Evolutionary conservation across 805 yeast genomes (phyloP), one percentile per base, ranked within the genome.

Genomic region (Yueomyces sinensis): DNA sequence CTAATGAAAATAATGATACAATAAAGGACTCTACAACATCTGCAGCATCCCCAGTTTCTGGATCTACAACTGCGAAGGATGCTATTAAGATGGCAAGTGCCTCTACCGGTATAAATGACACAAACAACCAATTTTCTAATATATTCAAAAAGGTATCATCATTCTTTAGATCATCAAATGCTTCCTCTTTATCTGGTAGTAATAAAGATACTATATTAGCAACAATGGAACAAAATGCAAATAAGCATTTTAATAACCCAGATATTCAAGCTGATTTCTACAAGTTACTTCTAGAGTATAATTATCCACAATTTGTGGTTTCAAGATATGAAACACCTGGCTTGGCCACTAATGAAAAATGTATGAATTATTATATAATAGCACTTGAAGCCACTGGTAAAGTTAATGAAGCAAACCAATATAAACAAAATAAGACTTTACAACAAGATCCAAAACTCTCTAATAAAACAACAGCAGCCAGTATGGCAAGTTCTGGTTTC

Each of bases 251-350:
- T 31, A 58, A 65, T 32, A 79, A 82, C 55, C 70, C 96, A 1
- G 60, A 53, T 4, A 64, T 72, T 5, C 99, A 91, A 60, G 87
- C 93, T 2, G 77, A 73, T 37, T 89, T 91, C 49, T 91, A 91
- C 62, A 70, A 71, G 41, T 66, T 74, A 13, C 63, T 91, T 32
- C 57, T 91, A 42, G 72, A 72, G 38, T 70, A 89, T 36, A 82
- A 82, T 59, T 91, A 84, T 53, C 97, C 98, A n/a, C 94, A 86
- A 48, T 78, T 89, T 36, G 95, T 91, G 5, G 84, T 89, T n/a
- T 79, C 91, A 37, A 71, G 99, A 39, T 93, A 72, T 54, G 97
- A 93, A 56, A 81, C 93, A 7, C 81, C 91, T 0, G 95, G 95
- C n/a, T 82, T 91, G 36, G 91, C 94, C 9, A 63, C 78, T 11